Percentiles rank a stretch among this genome's conserved stretches.
Conservation (phyloP, 768 basidiomycete species). For the Xerocomellus chrysenteron region DNA sequence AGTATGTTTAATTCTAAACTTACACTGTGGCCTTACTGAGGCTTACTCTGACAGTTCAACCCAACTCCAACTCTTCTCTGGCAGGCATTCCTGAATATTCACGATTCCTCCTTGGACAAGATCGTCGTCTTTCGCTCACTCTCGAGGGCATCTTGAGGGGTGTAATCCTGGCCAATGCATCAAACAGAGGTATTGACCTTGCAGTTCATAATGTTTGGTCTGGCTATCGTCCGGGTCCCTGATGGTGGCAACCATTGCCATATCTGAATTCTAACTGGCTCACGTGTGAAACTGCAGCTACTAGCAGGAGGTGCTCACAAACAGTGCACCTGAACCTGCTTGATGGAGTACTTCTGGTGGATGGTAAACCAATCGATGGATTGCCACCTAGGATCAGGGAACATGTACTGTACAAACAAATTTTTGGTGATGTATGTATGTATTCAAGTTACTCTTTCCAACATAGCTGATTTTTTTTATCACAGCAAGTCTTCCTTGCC, state of each 20-base stretch:
- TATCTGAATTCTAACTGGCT: neutral
- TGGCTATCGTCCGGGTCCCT: too few relatives aligned
- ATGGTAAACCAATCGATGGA: neutral
- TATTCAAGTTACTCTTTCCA: too few relatives aligned
- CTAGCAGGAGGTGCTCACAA: neutral
- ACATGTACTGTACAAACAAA: conserved; percentile 33
- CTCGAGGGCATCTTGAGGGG: neutral
- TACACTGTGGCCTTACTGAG: too few relatives aligned
- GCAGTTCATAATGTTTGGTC: too few relatives aligned
- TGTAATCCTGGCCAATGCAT: neutral
- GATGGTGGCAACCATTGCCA: neutral
- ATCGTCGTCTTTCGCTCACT: neutral
- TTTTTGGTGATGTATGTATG: neutral
- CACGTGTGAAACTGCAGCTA: too few relatives aligned
- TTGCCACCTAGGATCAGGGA: neutral
- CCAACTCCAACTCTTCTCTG: neutral
- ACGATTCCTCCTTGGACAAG: neutral
- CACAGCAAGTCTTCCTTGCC: neutral
- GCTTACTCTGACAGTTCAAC: too few relatives aligned
- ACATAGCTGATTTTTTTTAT: too few relatives aligned
- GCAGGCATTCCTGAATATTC: neutral
- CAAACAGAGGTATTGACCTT: neutral
- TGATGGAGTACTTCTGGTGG: neutral
- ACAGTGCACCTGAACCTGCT: too few relatives aligned
- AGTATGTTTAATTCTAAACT: neutral